These are phyloP conservation scores for Abrus pulchellus DNA, from an alignment of 306 rosid species.

Conservation along the genomic window DNA sequence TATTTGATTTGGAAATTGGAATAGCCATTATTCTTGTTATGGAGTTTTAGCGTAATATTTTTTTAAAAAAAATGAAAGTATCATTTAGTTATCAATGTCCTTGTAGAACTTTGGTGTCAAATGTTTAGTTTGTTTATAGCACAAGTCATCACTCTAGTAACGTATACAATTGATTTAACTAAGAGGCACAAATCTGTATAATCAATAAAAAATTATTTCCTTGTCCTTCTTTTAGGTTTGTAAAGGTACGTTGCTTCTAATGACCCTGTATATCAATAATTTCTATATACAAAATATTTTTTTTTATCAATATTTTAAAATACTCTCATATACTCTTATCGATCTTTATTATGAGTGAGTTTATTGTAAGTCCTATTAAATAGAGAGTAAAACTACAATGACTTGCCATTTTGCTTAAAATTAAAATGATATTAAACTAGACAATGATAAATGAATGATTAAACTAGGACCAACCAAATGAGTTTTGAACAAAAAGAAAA, in stretches of 20 bases:
- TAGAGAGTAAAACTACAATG: background rate
- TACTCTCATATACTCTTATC: background rate
- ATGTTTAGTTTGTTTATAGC: background rate
- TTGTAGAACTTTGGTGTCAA: background rate
- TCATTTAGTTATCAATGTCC: too few species aligned
- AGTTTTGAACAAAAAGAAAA: background rate
- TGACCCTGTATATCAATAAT: background rate
- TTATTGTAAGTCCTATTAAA: background rate
- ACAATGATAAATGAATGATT: background rate
- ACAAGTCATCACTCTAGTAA: background rate
- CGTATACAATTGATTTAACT: background rate
- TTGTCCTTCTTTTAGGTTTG: background rate
- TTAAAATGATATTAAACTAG: background rate
- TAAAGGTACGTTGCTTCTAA: constrained; percentile 1
- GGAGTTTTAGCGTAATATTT: background rate
- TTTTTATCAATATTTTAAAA: background rate
- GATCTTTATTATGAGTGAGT: background rate
- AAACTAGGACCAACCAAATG: background rate
- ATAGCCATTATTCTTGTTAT: background rate
- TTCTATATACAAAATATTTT: background rate
- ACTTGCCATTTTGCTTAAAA: background rate
- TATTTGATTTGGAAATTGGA: background rate
- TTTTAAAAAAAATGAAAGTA: too few species aligned
- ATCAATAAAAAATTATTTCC: background rate
- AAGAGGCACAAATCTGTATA: background rate